These are phyloP conservation scores for Podila minutissima DNA, from an alignment of 192 early-diverging fungal genomes.

Conservation along the genomic window DNA sequence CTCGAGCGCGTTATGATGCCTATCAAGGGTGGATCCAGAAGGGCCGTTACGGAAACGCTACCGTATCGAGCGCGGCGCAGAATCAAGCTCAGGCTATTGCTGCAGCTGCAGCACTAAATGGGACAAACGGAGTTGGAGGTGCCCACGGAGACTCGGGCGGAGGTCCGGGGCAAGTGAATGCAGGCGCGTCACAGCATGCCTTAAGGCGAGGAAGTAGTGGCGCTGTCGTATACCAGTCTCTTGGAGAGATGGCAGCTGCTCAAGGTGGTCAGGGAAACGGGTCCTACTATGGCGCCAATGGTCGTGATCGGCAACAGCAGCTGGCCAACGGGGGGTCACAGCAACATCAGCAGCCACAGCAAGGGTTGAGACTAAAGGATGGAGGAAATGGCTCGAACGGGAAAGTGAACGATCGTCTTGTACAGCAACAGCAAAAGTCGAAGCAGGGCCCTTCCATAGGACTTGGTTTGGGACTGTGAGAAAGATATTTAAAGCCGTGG, in stretches of 20 bases:
- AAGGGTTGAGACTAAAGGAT: background rate
- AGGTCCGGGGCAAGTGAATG: background rate
- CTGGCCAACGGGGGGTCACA: background rate
- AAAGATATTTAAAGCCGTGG: no score
- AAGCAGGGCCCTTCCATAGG: no score
- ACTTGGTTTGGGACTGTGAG: no score
- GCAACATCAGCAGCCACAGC: background rate
- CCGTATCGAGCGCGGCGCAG: background rate
- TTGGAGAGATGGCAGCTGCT: background rate
- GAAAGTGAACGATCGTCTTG: no score
- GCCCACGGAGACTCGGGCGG: background rate
- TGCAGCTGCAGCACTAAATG: background rate
- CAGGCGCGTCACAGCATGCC: background rate
- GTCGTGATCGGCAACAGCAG: background rate
- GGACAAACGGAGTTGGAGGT: background rate
- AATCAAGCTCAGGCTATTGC: background rate
- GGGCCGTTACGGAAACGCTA: constrained; percentile 30
- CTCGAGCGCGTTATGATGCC: constrained; percentile 33
- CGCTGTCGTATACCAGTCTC: background rate
- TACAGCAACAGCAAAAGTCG: no score
- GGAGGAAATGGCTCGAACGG: no score
- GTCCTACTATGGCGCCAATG: background rate
- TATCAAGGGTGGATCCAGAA: constrained; percentile 44
- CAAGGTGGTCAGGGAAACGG: no score
- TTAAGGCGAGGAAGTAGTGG: background rate